These are phyloP conservation scores for Saturnispora hagleri DNA, from an alignment of 805 yeast species.

Conservation along the genomic window DNA sequence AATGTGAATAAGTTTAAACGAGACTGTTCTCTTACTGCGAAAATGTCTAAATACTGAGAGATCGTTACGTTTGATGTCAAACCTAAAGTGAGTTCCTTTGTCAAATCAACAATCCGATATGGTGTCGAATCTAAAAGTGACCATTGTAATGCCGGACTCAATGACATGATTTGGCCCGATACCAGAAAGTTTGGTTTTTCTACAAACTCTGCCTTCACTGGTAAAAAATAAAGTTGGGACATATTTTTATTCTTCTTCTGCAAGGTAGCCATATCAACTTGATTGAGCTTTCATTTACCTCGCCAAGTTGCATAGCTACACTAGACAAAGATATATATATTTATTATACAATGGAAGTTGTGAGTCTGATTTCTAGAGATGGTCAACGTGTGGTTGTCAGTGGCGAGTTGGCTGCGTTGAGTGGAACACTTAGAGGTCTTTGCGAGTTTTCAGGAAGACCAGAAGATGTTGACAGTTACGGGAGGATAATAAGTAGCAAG, in stretches of 20 bases:
- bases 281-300: not conserved
- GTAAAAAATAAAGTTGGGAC: no score
- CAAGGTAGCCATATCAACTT: not conserved
- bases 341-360: not conserved
- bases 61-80: not conserved
- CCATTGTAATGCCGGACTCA: conserved; percentile 43
- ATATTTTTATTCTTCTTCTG: not conserved
- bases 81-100: not conserved
- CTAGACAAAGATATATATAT: not conserved
- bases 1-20: conserved; percentile 16
- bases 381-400: conserved; percentile 51
- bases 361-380: conserved; percentile 56
- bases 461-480: not conserved
- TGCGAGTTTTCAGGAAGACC: conserved; percentile 37
- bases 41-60: not conserved
- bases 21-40: conserved; percentile 34
- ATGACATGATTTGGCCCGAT: not conserved
- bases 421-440: conserved; percentile 47
- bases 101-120: conserved; percentile 56
- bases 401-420: conserved; percentile 68
- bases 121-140: conserved; percentile 65
- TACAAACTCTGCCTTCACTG: no score
- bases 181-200: not conserved
- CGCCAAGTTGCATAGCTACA: not conserved
- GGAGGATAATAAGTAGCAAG: conserved; percentile 24